Evolutionary conservation across 1,139 yeast species (phyloP).

Genomic region (Hansenula sp.): DNA sequence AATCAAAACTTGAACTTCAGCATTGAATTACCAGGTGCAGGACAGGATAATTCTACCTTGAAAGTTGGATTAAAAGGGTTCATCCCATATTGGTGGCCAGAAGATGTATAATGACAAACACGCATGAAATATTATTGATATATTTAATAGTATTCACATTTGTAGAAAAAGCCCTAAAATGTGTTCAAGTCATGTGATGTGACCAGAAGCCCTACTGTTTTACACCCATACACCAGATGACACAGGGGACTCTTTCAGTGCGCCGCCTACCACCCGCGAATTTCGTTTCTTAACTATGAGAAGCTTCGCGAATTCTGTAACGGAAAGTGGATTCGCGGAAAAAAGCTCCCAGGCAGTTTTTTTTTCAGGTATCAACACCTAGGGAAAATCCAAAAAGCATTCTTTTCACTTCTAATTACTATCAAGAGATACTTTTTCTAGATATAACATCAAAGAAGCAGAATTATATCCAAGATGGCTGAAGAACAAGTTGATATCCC

Average conservation of each 20-base stretch:
- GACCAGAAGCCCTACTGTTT: too few relatives aligned
- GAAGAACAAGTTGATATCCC: constrained; percentile 28
- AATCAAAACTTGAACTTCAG: constrained; percentile 28
- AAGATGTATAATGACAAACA: constrained; percentile 11
- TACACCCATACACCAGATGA: background rate
- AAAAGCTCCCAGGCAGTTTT: background rate
- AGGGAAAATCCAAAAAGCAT: background rate
- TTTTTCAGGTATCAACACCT: background rate
- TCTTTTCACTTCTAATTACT: background rate
- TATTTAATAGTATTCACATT: too few relatives aligned
- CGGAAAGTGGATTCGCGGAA: background rate
- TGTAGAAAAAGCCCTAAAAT: background rate
- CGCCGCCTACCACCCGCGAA: background rate
- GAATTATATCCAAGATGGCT: constrained; percentile 21
- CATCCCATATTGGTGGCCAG: constrained; percentile 71
- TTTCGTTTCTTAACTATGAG: background rate
- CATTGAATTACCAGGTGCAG: constrained; percentile 25
- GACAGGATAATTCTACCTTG: constrained; percentile 12
- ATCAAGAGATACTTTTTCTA: background rate
- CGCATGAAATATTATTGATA: too few relatives aligned
- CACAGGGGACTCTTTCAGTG: background rate
- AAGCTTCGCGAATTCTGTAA: background rate
- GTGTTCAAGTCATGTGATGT: too few relatives aligned
- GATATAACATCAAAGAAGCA: background rate
- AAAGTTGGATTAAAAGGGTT: constrained; percentile 43